phyloP scores from a whole-genome alignment of 768 basidiomycete genomes.

The Crucibulum laeve region DNA sequence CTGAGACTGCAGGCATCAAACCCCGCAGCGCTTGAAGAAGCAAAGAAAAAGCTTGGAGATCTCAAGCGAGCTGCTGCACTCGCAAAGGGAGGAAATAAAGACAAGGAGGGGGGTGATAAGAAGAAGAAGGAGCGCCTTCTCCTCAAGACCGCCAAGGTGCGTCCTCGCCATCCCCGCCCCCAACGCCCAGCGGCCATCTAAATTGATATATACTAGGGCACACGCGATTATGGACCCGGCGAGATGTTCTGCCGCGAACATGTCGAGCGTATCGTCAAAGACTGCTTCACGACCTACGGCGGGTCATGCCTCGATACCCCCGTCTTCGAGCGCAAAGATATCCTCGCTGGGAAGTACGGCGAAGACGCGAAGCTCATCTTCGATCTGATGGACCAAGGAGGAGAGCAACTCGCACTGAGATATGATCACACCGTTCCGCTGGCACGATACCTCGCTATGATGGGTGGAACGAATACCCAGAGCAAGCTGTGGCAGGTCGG shows the following conservation, averaged over 20 bases:
- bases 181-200: not conserved
- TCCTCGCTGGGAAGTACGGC: conserved; percentile 94
- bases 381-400: conserved; percentile 96
- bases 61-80: conserved; percentile 55
- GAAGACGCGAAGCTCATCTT: conserved; percentile 98
- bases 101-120: conserved; percentile 40
- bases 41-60: conserved; percentile 66
- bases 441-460: conserved; percentile 94
- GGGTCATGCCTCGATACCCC: conserved; percentile 95
- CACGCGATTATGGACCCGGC: conserved; percentile 87
- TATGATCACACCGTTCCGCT: conserved; percentile 98
- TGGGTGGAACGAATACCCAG: conserved; percentile 68
- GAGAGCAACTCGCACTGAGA: conserved; percentile 89
- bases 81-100: conserved; percentile 34
- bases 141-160: conserved; percentile 92
- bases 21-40: conserved; percentile 46
- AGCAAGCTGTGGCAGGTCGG: conserved; percentile 95
- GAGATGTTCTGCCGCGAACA: conserved; percentile 92
- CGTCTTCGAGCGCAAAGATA: conserved; percentile 96
- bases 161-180: conserved; percentile 14
- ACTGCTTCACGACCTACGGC: conserved; percentile 85
- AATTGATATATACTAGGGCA: conserved; percentile 53
- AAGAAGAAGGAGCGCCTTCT: conserved; percentile 70
- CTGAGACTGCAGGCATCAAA: conserved; percentile 56
- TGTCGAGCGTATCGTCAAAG: conserved; percentile 85